Conservation (phyloP, 176 grass and related monocot species). For the Ampelocalamus luodianensis region DNA sequence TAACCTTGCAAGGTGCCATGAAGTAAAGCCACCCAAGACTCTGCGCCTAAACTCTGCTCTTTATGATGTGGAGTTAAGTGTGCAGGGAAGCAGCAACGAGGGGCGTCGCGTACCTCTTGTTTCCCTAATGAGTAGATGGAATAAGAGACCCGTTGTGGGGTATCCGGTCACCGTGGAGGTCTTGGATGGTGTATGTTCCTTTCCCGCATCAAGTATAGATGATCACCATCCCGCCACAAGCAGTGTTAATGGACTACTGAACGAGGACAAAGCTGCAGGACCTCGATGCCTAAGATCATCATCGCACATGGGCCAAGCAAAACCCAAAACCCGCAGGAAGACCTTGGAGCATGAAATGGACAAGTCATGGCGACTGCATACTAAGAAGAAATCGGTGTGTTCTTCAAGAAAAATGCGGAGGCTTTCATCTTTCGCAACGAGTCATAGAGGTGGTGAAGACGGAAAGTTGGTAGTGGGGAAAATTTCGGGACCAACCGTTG, state of each 20-base stretch:
- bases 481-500: slow-evolving; percentile 51
- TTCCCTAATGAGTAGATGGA: slow-evolving; percentile 89
- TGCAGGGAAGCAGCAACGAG: slow-evolving; percentile 53
- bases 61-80: slow-evolving; percentile 71
- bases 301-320: not conserved
- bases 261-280: slow-evolving; percentile 36
- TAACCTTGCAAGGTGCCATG: not conserved
- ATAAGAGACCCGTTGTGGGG: slow-evolving; percentile 74
- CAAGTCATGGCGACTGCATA: slow-evolving; percentile 55
- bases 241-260: slow-evolving; percentile 37
- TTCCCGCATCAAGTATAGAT: slow-evolving; percentile 39
- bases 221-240: slow-evolving; percentile 30
- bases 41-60: slow-evolving; percentile 55
- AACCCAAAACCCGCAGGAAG: slow-evolving; percentile 43
- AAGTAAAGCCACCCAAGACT: slow-evolving; percentile 59
- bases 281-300: not conserved
- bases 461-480: slow-evolving; percentile 59
- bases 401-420: slow-evolving; percentile 85
- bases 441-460: slow-evolving; percentile 41
- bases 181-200: slow-evolving; percentile 40
- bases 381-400: slow-evolving; percentile 48
- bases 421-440: slow-evolving; percentile 71
- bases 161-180: slow-evolving; percentile 74
- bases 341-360: slow-evolving; percentile 31
- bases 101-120: slow-evolving; percentile 77